Conservation (phyloP, 495 filamentous ascomycete species). For the Tuber microsphaerosporum region DNA sequence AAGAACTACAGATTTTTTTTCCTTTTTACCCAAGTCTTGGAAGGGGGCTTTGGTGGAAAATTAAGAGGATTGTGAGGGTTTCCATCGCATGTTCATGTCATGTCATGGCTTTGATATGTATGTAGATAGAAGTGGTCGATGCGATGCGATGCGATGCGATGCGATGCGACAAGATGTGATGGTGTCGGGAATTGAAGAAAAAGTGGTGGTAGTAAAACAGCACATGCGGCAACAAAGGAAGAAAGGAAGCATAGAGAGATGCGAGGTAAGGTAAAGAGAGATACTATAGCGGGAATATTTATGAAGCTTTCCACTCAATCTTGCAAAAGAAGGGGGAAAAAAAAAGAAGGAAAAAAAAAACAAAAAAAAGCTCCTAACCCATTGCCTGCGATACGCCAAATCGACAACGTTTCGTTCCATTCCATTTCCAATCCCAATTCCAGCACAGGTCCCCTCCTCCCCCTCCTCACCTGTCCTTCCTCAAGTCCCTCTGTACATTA, state of each 20-base stretch:
- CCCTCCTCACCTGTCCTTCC: conserved; percentile 8
- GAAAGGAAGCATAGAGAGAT: conserved; percentile 9
- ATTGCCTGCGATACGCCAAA: conserved; percentile 17
- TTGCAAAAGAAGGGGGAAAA: conserved; percentile 30
- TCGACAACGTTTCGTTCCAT: conserved; percentile 17
- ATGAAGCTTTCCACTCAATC: conserved; percentile 28
- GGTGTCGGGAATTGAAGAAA: conserved; percentile 27
- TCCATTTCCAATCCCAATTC: conserved; percentile 14
- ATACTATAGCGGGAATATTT: conserved; percentile 18
- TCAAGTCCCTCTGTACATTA: conserved; percentile 36
- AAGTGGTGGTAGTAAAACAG: conserved; percentile 7
- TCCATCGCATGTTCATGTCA: background rate
- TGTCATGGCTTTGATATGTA: background rate
- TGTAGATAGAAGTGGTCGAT: background rate
- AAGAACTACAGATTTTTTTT: background rate
- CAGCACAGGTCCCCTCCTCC: background rate
- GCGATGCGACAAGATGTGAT: conserved; percentile 3
- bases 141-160: background rate
- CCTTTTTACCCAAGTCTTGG: background rate
- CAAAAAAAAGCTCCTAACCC: conserved; percentile 35
- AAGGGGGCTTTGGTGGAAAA: background rate
- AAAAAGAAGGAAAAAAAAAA: conserved; percentile 30
- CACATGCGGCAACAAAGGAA: conserved; percentile 12
- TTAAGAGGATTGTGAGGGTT: background rate
- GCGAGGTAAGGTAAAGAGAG: conserved; percentile 24